These are phyloP conservation scores for Blastocrithidia nonstop DNA, from an alignment of 208 protist species.

Conservation along the genomic window DNA sequence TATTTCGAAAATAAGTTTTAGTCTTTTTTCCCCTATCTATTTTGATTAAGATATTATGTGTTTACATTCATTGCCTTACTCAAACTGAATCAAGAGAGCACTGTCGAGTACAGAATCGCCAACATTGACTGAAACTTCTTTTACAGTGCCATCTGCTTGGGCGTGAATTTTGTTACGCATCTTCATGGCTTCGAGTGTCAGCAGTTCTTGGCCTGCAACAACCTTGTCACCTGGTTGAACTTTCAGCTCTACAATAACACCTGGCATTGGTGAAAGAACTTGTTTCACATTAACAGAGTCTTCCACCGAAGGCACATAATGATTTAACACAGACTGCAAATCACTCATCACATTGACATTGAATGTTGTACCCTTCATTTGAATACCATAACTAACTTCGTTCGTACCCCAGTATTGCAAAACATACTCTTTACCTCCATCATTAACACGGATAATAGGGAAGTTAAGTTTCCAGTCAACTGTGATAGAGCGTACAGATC, in stretches of 20 bases:
- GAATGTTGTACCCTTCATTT: slow-evolving; percentile 20
- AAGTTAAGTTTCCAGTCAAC: slow-evolving; percentile 14
- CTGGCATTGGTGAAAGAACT: slow-evolving; percentile 85
- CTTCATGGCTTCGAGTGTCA: slow-evolving; percentile 94
- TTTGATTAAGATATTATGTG: not conserved
- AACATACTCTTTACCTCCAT: slow-evolving; percentile 11
- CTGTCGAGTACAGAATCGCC: slow-evolving; percentile 11
- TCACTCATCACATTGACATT: slow-evolving; percentile 16
- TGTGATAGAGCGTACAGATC: slow-evolving; percentile 8
- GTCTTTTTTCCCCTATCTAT: not conserved
- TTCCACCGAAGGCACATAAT: slow-evolving; percentile 5
- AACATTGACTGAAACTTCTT: slow-evolving; percentile 16
- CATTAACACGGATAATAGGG: slow-evolving; percentile 13
- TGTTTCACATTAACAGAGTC: slow-evolving; percentile 9
- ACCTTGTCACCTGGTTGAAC: slow-evolving; percentile 72
- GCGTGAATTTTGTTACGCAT: slow-evolving; percentile 82
- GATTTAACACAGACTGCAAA: slow-evolving; percentile 13
- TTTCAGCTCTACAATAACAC: slow-evolving; percentile 77
- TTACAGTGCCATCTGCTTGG: slow-evolving; percentile 16
- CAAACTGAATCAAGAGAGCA: slow-evolving; percentile 16
- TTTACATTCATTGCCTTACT: slow-evolving; percentile 7
- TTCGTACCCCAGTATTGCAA: slow-evolving; percentile 24
- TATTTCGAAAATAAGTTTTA: slow-evolving; percentile 2
- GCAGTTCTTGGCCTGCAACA: slow-evolving; percentile 58
- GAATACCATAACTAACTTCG: slow-evolving; percentile 19